A percentile compares a stretch with the other conserved stretches of the same genome.
Conservation (phyloP, 345 rosid genomes). For the Brassica rapa region DNA sequence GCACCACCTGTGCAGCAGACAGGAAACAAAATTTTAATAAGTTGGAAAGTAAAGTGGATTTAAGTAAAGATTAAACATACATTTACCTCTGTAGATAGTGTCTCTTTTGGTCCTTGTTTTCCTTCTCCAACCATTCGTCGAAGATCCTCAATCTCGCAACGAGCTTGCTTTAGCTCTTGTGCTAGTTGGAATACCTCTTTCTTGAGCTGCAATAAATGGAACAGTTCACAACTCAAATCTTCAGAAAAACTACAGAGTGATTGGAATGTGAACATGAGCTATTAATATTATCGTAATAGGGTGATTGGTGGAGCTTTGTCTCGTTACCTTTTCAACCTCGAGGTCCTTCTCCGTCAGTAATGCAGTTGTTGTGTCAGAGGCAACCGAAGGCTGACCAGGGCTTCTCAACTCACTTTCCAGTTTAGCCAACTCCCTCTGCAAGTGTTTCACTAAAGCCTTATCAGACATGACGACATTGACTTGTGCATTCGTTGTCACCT, state of each 20-base stretch:
- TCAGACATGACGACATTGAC: conserved; percentile 87
- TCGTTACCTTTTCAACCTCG: conserved; percentile 71
- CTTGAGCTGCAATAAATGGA: conserved; percentile 52
- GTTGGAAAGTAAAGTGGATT: not conserved
- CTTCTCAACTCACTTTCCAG: conserved; percentile 70
- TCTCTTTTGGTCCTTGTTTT: conserved; percentile 36
- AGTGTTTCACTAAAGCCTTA: conserved; percentile 83
- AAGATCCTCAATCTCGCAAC: conserved; percentile 65
- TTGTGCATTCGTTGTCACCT: conserved; percentile 86
- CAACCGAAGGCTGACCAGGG: conserved; percentile 43
- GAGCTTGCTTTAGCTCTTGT: conserved; percentile 54
- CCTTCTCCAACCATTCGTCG: conserved; percentile 43
- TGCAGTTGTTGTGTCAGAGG: conserved; percentile 49
- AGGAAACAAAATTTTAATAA: not conserved
- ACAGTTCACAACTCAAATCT: conserved; percentile 5
- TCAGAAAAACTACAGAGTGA: conserved; percentile 17
- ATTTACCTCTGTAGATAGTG: conserved; percentile 39
- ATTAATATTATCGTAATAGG: not conserved
- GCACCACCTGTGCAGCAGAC: conserved; percentile 45
- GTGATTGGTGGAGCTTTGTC: conserved; percentile 19
- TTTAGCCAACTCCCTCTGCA: conserved; percentile 89
- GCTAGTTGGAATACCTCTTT: conserved; percentile 59
- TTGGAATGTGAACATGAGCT: conserved; percentile 18
- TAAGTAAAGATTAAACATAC: not conserved
- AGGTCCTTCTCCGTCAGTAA: conserved; percentile 71